Conservation (phyloP, 441 rosid species). For the Viola pubescens region DNA sequence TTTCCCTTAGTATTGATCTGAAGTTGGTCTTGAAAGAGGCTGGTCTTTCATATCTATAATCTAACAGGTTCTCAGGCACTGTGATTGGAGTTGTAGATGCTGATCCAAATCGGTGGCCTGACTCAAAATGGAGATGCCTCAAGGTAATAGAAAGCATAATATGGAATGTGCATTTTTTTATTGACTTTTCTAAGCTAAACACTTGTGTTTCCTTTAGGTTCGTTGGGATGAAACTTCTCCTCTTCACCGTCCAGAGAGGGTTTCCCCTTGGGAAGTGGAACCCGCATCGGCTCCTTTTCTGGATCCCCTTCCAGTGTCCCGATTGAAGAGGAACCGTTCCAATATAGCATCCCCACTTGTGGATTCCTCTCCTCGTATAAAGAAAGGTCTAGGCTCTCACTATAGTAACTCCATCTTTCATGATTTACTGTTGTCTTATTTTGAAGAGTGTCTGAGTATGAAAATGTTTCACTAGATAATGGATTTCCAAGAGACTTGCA, state of each 20-base stretch:
- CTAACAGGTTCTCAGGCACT: constrained; percentile 63
- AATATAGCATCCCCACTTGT: too few species aligned
- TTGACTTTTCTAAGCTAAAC: background rate
- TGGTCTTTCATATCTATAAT: background rate
- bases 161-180: background rate
- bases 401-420: constrained; percentile 34
- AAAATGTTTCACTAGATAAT: constrained; percentile 12
- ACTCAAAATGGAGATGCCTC: constrained; percentile 92
- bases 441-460: background rate
- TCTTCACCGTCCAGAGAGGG: constrained; percentile 56
- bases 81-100: constrained; percentile 63
- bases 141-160: constrained; percentile 33
- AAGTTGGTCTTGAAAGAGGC: too few species aligned
- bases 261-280: constrained; percentile 94
- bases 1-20: too few species aligned
- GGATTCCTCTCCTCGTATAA: constrained; percentile 71
- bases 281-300: constrained; percentile 40
- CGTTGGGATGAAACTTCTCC: constrained; percentile 71
- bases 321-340: too few species aligned
- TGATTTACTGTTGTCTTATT: constrained; percentile 29
- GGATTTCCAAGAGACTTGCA: constrained; percentile 85
- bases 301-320: constrained; percentile 63
- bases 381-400: constrained; percentile 64
- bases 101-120: constrained; percentile 85
- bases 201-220: constrained; percentile 41